Percentiles rank a stretch among this genome's conserved stretches.
These are phyloP conservation scores for Amphirosellinia nigrospora DNA, from an alignment of 495 filamentous ascomycete genomes.

Conservation along the genomic window DNA sequence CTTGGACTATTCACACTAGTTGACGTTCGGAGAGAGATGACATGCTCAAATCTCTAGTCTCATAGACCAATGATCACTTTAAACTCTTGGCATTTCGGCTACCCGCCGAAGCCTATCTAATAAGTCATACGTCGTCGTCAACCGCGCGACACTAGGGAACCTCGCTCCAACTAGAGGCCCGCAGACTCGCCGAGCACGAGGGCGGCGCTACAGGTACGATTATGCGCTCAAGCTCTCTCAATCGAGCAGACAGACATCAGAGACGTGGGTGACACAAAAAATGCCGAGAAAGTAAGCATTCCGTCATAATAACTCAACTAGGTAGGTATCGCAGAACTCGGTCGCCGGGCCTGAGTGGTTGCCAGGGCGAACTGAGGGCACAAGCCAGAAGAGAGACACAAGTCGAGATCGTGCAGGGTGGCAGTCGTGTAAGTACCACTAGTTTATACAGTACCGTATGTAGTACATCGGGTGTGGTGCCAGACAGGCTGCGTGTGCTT, in stretches of 20 bases:
- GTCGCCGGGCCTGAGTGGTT: slow-evolving; percentile 22
- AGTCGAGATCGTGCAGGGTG: slow-evolving; percentile 27
- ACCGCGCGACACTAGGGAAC: slow-evolving; percentile 18
- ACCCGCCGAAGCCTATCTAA: slow-evolving; percentile 13
- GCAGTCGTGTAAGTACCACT: slow-evolving; percentile 14
- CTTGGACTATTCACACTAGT: slow-evolving; percentile 1
- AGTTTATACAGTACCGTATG: not conserved
- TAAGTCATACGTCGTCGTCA: slow-evolving; percentile 12
- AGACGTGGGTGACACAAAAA: slow-evolving; percentile 19
- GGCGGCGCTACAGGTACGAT: not conserved
- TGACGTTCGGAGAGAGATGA: slow-evolving; percentile 10
- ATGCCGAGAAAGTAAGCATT: slow-evolving; percentile 21
- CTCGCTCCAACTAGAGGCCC: slow-evolving; percentile 23
- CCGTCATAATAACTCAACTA: slow-evolving; percentile 21
- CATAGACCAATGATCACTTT: not conserved
- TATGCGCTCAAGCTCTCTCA: slow-evolving; percentile 1
- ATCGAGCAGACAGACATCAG: not conserved
- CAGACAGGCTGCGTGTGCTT: slow-evolving; percentile 21
- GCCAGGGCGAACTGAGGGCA: not conserved
- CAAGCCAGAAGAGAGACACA: slow-evolving; percentile 15
- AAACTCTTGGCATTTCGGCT: slow-evolving; percentile 16
- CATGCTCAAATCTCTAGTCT: not conserved
- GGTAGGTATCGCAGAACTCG: slow-evolving; percentile 22
- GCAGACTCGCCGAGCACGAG: slow-evolving; percentile 27
- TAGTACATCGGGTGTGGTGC: slow-evolving; percentile 24